These are phyloP conservation scores for Lolium rigidum DNA, from an alignment of 176 grass and related monocot genomes.

Conservation along the genomic window DNA sequence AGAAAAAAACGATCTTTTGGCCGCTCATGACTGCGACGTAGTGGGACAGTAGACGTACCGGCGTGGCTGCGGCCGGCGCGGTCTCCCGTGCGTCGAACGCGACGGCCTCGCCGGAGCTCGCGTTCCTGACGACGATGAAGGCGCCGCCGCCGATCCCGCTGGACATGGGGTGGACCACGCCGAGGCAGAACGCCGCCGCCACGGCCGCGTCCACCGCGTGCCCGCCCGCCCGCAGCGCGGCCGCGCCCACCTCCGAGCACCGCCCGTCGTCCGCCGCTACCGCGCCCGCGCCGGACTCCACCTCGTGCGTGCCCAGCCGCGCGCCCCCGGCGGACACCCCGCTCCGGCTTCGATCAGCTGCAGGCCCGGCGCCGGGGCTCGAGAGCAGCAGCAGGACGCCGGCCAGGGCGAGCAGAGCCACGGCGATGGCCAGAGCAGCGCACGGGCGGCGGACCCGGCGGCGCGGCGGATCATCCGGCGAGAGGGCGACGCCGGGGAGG, in stretches of 20 bases:
- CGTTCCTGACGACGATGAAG: conserved; percentile 71
- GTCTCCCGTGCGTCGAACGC: conserved; percentile 93
- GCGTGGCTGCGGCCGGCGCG: conserved; percentile 69
- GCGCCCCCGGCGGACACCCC: not conserved
- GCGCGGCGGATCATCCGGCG: too few relatives aligned
- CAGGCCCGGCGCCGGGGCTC: not conserved
- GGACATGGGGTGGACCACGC: conserved; percentile 87
- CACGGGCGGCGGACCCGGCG: conserved; percentile 14
- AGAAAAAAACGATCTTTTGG: not conserved
- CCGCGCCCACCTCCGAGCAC: conserved; percentile 80
- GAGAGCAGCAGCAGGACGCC: conserved; percentile 35
- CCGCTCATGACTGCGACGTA: not conserved
- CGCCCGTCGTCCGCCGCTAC: conserved; percentile 80
- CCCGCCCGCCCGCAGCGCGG: conserved; percentile 66
- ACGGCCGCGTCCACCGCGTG: conserved; percentile 89
- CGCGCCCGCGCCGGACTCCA: conserved; percentile 53
- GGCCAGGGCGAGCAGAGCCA: conserved; percentile 43
- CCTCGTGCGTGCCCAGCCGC: conserved; percentile 42
- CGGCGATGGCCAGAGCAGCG: conserved; percentile 39
- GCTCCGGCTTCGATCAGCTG: too few relatives aligned
- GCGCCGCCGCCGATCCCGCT: conserved; percentile 87
- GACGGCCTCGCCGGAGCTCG: conserved; percentile 58
- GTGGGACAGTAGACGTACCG: conserved; percentile 36
- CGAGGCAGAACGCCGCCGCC: conserved; percentile 76
- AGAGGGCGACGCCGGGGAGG: not conserved